These are phyloP conservation scores for Nakazawaea molendinolei DNA, from an alignment of 805 yeast species.

Conservation along the genomic window DNA sequence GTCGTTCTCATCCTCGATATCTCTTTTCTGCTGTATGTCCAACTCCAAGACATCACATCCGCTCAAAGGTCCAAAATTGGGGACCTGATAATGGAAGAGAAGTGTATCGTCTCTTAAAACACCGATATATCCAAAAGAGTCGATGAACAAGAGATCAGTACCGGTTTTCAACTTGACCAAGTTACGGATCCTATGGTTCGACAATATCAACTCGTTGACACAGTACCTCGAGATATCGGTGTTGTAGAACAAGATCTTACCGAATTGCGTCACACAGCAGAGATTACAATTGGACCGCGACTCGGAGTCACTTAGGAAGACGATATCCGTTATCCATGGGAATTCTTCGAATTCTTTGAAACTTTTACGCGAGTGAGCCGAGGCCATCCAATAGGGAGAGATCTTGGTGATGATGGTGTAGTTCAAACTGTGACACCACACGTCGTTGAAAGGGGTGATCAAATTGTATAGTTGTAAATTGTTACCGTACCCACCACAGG, in stretches of 20 bases:
- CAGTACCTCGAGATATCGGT: slow-evolving; percentile 20
- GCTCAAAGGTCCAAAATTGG: slow-evolving; percentile 10
- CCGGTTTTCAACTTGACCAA: slow-evolving; percentile 12
- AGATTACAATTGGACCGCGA: slow-evolving; percentile 1
- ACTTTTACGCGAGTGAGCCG: slow-evolving; percentile 9
- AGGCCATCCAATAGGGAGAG: slow-evolving; percentile 19
- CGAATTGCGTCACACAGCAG: slow-evolving; percentile 20
- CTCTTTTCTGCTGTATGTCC: not conserved
- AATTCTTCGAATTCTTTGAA: slow-evolving; percentile 15
- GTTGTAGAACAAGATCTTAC: slow-evolving; percentile 19
- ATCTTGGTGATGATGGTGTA: slow-evolving; percentile 13
- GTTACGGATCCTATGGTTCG: slow-evolving; percentile 19
- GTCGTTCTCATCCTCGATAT: not conserved
- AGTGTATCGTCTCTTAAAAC: slow-evolving; percentile 16
- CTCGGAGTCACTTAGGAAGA: slow-evolving; percentile 10
- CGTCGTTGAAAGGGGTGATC: slow-evolving; percentile 9
- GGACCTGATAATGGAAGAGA: slow-evolving; percentile 16
- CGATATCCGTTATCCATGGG: slow-evolving; percentile 22
- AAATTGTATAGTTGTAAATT: slow-evolving; percentile 11
- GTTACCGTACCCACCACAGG: slow-evolving; percentile 14
- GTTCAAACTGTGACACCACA: slow-evolving; percentile 3
- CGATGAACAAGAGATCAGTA: slow-evolving; percentile 19
- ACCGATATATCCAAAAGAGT: slow-evolving; percentile 20
- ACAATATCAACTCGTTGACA: slow-evolving; percentile 16
- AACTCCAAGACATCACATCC: slow-evolving; percentile 5